These are phyloP conservation scores for Podospora fimiseda DNA, from an alignment of 495 filamentous ascomycete genomes.

Conservation along the genomic window DNA sequence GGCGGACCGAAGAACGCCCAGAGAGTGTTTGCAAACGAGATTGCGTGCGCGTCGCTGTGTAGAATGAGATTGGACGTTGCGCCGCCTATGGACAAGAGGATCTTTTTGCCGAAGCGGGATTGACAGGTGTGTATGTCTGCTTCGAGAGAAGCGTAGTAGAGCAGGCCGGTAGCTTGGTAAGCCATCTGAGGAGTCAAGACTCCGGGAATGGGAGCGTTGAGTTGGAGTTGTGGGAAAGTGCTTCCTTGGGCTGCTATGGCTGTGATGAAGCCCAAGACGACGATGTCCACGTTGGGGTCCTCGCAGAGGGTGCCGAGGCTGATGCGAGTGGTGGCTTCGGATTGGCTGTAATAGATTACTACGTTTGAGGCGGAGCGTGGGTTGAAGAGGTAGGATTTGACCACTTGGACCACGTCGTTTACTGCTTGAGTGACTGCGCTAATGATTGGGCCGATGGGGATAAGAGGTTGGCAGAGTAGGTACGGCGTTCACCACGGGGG, in stretches of 20 bases:
- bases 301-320: conserved; percentile 10
- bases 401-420: not conserved
- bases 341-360: conserved; percentile 13
- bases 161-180: conserved; percentile 4
- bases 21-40: conserved; percentile 49
- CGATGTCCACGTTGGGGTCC: conserved; percentile 17
- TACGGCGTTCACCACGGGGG: not conserved
- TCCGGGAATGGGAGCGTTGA: conserved; percentile 1
- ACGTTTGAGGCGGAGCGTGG: conserved; percentile 8
- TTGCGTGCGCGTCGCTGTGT: conserved; percentile 41
- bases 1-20: conserved; percentile 58
- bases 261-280: conserved; percentile 18
- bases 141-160: conserved; percentile 10
- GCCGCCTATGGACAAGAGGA: conserved; percentile 59
- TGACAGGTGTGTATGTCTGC: conserved; percentile 56
- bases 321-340: not conserved
- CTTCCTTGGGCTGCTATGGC: conserved; percentile 1
- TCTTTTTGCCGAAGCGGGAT: conserved; percentile 46
- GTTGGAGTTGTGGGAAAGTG: conserved; percentile 10
- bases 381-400: conserved; percentile 11
- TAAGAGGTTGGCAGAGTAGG: not conserved
- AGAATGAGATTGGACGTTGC: conserved; percentile 43
- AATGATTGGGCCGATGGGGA: not conserved
- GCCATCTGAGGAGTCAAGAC: conserved; percentile 5
- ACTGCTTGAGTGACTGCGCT: not conserved